Base-by-base conservation (phyloP, 179 eudicot genomes). In the Beta lomatogona region DNA sequence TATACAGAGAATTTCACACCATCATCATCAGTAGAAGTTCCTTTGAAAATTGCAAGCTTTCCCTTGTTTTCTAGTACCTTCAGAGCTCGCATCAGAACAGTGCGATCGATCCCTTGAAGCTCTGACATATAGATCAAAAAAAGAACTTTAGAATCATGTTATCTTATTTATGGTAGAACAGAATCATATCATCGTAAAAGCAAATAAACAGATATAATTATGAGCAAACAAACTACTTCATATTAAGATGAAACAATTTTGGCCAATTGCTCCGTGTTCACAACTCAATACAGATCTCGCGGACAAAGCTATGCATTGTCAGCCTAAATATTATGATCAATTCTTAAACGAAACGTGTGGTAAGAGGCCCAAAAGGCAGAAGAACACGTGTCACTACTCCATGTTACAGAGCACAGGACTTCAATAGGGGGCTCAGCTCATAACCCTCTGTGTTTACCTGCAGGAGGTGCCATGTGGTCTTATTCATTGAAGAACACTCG, bases 51-150 rank as follows among this genome's bases (percentile, higher is more conserved):
- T 1, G 97, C 92, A 66, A 93, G 94, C 80, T 96, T 96, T 44
- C 99, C 99, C 88, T 94, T 94, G 83, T 92, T 88, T 83, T 96
- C 99, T 25, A 94, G 84, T 58, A 89, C 91, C 75, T 94, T 96
- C 63, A 96, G 84, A 53, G 98, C 94, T 67, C 96, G 92, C 94
- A 94, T 86, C 31, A 96, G 86, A 78, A 96, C 89, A 11, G 85
- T 88, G 16, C 98, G 92, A 79, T 96, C 98, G 78, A 94, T 90
- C 58, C 97, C 98, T 75, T 91, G 93, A 76, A 96, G 90, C 83
- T 96, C 99, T 96, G 87, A 44, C 48, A 59, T 14, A 76, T 46
- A 86, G 48, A 58, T 73, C 3, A 41, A 82, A n/a, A 16, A 18
- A 60, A 28, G 44, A 7, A 21, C 21, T 22, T 46, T 9, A 48